These are phyloP conservation scores for Batkoa obscura DNA, from an alignment of 371 early-diverging fungal genomes.

Conservation along the genomic window DNA sequence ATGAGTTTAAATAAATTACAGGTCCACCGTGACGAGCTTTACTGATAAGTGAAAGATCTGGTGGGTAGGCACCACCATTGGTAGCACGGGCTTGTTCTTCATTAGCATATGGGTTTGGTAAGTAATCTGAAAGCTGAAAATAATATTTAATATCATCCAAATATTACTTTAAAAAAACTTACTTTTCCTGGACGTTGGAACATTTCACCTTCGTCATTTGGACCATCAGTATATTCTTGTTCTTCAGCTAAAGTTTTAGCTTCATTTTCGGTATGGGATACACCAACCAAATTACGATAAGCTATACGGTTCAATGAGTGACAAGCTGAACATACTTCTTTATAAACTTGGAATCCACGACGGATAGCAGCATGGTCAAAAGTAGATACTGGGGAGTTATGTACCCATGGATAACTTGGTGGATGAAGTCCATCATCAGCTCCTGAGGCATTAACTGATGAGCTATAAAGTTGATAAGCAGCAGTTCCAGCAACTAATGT, in stretches of 20 bases:
- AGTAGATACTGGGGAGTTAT: constrained; percentile 53
- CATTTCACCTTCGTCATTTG: constrained; percentile 84
- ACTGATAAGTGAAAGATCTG: constrained; percentile 87
- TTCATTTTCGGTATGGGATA: constrained; percentile 81
- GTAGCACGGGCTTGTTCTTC: constrained; percentile 93
- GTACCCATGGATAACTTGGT: constrained; percentile 76
- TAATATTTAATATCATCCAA: background rate
- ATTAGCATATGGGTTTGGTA: constrained; percentile 88
- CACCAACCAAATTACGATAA: constrained; percentile 87
- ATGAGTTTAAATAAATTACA: constrained; percentile 17
- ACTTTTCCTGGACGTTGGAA: constrained; percentile 90
- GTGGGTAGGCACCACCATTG: constrained; percentile 91
- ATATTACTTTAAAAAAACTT: constrained; percentile 2
- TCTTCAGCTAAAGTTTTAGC: constrained; percentile 89
- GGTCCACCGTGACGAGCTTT: constrained; percentile 91
- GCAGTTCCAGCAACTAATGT: constrained; percentile 24
- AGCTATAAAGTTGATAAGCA: constrained; percentile 27
- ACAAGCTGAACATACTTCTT: constrained; percentile 93
- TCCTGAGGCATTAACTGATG: constrained; percentile 40
- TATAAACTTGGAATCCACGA: constrained; percentile 96
- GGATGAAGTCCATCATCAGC: constrained; percentile 86
- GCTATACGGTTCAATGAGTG: constrained; percentile 86
- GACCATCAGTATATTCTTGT: constrained; percentile 80
- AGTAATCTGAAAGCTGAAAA: constrained; percentile 66
- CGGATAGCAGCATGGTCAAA: constrained; percentile 93